Conservation (phyloP, 1,139 yeast genomes). For the Lodderomyces elongisporus region DNA sequence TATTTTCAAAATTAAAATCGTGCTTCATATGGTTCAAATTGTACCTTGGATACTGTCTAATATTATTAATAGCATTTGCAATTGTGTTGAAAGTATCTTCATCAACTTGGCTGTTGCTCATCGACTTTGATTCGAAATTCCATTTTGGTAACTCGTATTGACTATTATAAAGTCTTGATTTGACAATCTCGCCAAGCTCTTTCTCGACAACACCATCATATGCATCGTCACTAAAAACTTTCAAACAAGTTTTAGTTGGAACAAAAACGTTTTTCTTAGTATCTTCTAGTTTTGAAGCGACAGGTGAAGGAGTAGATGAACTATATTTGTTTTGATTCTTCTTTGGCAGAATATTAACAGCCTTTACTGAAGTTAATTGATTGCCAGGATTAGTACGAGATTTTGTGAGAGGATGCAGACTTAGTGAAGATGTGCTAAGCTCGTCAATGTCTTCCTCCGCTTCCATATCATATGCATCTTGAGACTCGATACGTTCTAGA, state of each 20-base stretch:
- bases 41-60: neutral
- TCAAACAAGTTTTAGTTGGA: too few species aligned
- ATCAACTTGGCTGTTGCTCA: too few species aligned
- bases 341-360: neutral
- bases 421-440: neutral
- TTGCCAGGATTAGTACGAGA: neutral
- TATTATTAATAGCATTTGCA: neutral
- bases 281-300: neutral
- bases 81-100: neutral
- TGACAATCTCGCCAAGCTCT: neutral
- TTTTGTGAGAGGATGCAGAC: neutral
- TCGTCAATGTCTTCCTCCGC: neutral
- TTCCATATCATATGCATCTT: neutral
- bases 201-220: slow-evolving; percentile 1
- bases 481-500: slow-evolving; percentile 31
- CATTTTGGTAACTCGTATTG: slow-evolving; percentile 1
- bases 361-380: too few species aligned
- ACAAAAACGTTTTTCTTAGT: neutral
- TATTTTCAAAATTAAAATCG: neutral
- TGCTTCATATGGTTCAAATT: neutral
- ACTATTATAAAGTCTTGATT: slow-evolving; percentile 1
- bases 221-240: too few species aligned
- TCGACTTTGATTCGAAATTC: neutral
- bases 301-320: neutral
- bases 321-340: too few species aligned